Percentiles rank a stretch among this genome's conserved stretches.
Conservation (phyloP, 352 stramenopile species). For the Phytophthora vignae region DNA sequence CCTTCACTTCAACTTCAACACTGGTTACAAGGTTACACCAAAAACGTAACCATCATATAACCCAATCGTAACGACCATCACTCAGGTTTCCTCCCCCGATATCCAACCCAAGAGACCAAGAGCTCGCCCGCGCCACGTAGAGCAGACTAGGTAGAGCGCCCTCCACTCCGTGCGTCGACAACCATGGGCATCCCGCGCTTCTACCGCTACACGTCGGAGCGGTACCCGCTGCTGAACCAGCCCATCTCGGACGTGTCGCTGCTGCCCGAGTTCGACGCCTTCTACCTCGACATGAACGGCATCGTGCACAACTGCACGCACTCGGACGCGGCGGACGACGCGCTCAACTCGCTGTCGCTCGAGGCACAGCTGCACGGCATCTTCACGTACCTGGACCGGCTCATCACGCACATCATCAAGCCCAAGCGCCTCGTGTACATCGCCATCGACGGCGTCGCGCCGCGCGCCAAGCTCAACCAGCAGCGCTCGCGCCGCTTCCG, state of each 20-base stretch:
- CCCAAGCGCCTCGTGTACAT: constrained; percentile 98
- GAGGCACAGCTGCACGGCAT: constrained; percentile 95
- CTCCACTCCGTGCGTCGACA: neutral
- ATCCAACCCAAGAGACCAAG: neutral
- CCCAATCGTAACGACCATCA: neutral
- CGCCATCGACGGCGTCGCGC: constrained; percentile 98
- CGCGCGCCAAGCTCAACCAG: constrained; percentile 99
- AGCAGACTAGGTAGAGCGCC: neutral
- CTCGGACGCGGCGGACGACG: constrained; percentile 92
- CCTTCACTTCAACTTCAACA: neutral
- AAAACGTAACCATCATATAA: neutral
- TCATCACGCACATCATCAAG: constrained; percentile 97
- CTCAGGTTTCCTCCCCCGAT: neutral
- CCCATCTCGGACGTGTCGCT: constrained; percentile 96
- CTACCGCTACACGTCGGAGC: constrained; percentile 93
- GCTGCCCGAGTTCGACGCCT: constrained; percentile 98
- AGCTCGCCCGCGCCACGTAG: constrained; percentile 5
- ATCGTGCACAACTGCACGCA: constrained; percentile 99
- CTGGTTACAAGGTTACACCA: neutral
- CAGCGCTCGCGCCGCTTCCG: constrained; percentile 97
- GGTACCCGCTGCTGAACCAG: constrained; percentile 99
- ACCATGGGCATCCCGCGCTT: constrained; percentile 94
- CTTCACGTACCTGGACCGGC: constrained; percentile 93
- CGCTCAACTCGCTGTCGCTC: constrained; percentile 92
- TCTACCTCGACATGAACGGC: constrained; percentile 99